These are phyloP conservation scores for Xylaria sp. DNA, from an alignment of 2,329 filamentous ascomycete genomes.

Conservation along the genomic window DNA sequence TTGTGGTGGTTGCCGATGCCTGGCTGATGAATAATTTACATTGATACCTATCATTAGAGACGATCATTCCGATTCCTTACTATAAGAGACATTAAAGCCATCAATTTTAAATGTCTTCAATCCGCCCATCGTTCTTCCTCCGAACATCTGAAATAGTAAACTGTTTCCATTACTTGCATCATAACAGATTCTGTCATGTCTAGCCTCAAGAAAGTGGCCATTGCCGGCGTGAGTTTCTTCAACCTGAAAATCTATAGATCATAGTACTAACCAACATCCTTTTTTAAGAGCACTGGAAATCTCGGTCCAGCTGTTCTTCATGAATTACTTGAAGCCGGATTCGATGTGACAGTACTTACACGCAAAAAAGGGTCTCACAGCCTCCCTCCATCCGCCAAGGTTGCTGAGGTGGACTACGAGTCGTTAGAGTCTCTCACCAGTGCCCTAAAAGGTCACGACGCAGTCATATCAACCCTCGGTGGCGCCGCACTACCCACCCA, in stretches of 20 bases:
- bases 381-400: conserved; percentile 51
- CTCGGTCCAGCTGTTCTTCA: conserved; percentile 53
- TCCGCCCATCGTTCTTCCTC: no score
- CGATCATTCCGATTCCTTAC: not conserved
- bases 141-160: not conserved
- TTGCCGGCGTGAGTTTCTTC: not conserved
- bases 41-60: not conserved
- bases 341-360: conserved; percentile 65
- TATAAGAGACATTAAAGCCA: not conserved
- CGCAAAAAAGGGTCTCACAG: conserved; percentile 54
- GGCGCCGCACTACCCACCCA: conserved; percentile 52
- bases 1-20: not conserved
- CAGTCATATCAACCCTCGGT: conserved; percentile 61
- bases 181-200: not conserved
- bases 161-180: not conserved
- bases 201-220: not conserved
- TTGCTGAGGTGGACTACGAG: conserved; percentile 59
- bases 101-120: not conserved
- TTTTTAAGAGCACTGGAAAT: conserved; percentile 40
- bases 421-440: conserved; percentile 57
- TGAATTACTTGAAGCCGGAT: conserved; percentile 50
- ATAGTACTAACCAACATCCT: not conserved
- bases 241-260: not conserved
- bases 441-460: conserved; percentile 66
- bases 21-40: not conserved